Conservation (phyloP, 1,284 basidiomycete species). For the Irpex sp. region DNA sequence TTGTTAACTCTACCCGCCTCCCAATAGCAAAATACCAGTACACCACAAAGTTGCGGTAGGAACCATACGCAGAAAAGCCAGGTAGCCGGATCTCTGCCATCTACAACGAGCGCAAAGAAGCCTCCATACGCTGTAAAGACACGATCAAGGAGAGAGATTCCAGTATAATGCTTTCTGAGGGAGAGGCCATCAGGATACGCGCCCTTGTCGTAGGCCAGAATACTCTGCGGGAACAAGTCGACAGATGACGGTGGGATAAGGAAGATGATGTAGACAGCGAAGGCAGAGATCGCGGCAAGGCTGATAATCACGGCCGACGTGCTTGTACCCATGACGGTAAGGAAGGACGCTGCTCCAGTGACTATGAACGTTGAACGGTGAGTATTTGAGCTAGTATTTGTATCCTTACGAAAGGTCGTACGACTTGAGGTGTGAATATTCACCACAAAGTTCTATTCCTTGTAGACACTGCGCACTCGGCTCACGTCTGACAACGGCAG, state of each 20-base stretch:
- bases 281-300: background rate
- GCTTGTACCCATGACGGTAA: background rate
- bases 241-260: constrained; percentile 7
- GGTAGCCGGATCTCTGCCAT: constrained; percentile 10
- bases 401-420: background rate
- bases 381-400: no score
- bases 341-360: background rate
- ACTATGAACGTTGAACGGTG: no score
- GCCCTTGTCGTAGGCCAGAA: constrained; percentile 3
- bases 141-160: constrained; percentile 2
- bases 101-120: constrained; percentile 9
- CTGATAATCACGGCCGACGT: background rate
- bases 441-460: no score
- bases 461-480: no score
- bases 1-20: constrained; percentile 6
- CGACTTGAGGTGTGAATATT: background rate
- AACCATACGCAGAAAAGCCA: constrained; percentile 14
- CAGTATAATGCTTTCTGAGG: constrained; percentile 5
- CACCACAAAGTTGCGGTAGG: constrained; percentile 9
- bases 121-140: constrained; percentile 7
- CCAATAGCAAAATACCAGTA: constrained; percentile 12
- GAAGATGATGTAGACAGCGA: constrained; percentile 5
- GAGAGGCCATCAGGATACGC: constrained; percentile 10
- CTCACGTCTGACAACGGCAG: no score
- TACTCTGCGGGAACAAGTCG: constrained; percentile 5